A percentile compares a stretch with the other conserved stretches of the same genome.
Conservation (phyloP, 495 filamentous ascomycete genomes). For the Podospora comata region DNA sequence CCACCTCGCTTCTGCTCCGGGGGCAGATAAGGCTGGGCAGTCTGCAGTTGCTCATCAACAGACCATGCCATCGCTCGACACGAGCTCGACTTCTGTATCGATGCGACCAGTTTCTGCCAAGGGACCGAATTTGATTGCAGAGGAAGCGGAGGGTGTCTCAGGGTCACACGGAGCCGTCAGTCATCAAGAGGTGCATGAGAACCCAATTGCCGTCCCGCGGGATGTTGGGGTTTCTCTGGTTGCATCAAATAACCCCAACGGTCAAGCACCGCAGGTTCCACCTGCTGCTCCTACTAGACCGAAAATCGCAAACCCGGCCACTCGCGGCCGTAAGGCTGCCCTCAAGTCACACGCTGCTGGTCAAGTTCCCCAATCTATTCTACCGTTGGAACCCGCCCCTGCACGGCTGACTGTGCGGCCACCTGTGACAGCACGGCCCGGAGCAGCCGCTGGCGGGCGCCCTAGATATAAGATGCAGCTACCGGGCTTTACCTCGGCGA, state of each 20-base stretch:
- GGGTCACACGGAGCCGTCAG: slow-evolving; percentile 7
- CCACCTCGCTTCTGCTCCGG: background rate
- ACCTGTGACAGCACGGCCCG: slow-evolving; percentile 11
- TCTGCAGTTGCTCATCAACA: background rate
- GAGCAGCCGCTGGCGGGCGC: slow-evolving; percentile 19
- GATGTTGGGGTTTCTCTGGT: background rate
- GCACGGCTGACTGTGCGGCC: slow-evolving; percentile 6
- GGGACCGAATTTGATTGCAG: background rate
- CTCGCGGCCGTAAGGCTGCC: slow-evolving; percentile 49
- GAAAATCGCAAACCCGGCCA: slow-evolving; percentile 44
- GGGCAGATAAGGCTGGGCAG: background rate
- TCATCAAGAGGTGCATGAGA: slow-evolving; percentile 1
- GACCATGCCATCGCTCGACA: background rate
- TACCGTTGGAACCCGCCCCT: slow-evolving; percentile 30
- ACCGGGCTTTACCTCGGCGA: slow-evolving; percentile 41
- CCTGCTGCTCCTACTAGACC: slow-evolving; percentile 7
- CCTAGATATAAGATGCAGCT: slow-evolving; percentile 31
- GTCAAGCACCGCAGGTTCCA: slow-evolving; percentile 3
- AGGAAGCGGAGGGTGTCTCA: background rate
- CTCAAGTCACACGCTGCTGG: slow-evolving; percentile 48
- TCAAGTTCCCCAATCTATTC: slow-evolving; percentile 39
- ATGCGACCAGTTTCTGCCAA: background rate
- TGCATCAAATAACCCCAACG: slow-evolving; percentile 6
- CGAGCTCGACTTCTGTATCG: background rate
- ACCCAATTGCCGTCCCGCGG: slow-evolving; percentile 5